Base-by-base conservation (phyloP, 1,284 basidiomycete genomes). In the Tetrapyrgos nigripes region DNA sequence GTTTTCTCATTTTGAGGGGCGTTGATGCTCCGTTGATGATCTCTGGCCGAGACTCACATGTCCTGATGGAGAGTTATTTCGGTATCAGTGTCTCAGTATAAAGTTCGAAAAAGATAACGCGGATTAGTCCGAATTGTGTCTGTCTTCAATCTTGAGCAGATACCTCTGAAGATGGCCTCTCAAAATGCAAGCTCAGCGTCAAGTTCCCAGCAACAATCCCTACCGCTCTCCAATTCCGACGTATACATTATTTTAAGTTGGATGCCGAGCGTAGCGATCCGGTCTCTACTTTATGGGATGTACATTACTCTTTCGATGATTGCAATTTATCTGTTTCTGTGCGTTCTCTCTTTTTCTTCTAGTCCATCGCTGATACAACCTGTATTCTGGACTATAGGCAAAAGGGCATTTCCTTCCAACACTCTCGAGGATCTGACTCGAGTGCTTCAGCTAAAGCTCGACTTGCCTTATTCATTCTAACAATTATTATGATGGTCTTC, bases 251-350 rank as follows among this genome's bases (percentile, higher is more conserved):
- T 51, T 8, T 9, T 23, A 10, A 21, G 23, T 21, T 51, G 50
- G 50, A 51, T 51, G 21, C 31, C 29, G 21, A 37, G 37, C 13
- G 27, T 23, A 14, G 50, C 50, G 3, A 33, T 51, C 17, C 11
- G 31, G 33, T 51, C 24, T 37, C 37, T 35, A 23, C 50, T 51
- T 26, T 51, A 51, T 31, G 50, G 50, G 10, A 31, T 51, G 6
- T 51, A 51, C 37, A 33, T 37, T 4, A 51, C 50, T 24, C 26
- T 51, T 26, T 37, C 50, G 24, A 11, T 47, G 10, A 47, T 47
- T 51, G 50, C 50, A 4, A 37, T 31, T 11, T 51, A 37, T 51
- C 27, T 51, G 21, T 23, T 37, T 37, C 24, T 51, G 50, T 51
- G 19, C n/a, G 50, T 29, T 40, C 19, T 5, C 37, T 40, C 19